Percentiles rank a stretch among this genome's conserved stretches.
phyloP scores from a whole-genome alignment of 768 basidiomycete genomes.

The Mrakia blollopis region DNA sequence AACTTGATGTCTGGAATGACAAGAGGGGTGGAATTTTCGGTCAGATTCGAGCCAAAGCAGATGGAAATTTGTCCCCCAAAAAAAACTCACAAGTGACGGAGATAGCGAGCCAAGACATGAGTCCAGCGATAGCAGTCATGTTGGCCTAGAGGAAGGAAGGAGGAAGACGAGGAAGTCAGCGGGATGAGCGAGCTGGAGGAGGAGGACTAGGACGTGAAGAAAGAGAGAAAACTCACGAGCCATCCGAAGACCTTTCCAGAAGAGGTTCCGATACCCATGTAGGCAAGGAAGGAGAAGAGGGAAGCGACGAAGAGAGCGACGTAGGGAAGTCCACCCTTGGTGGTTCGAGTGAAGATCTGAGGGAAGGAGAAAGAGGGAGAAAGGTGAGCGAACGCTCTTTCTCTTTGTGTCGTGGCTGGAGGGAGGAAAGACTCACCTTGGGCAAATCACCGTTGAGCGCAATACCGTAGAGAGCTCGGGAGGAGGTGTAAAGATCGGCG shows the following conservation, averaged over 20 bases:
- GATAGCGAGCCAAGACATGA: conserved; percentile 79
- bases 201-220: too few relatives aligned
- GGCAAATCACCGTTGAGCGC: conserved; percentile 77
- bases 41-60: too few relatives aligned
- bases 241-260: conserved; percentile 70
- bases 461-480: conserved; percentile 70
- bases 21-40: too few relatives aligned
- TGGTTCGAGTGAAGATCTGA: conserved; percentile 61
- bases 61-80: too few relatives aligned
- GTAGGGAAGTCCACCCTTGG: conserved; percentile 69
- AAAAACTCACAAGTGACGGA: conserved; percentile 53
- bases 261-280: conserved; percentile 34
- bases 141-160: conserved; percentile 45
- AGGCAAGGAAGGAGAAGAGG: conserved; percentile 34
- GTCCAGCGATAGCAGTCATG: conserved; percentile 48
- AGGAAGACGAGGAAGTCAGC: too few relatives aligned
- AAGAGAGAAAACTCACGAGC: conserved; percentile 45
- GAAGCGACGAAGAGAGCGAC: conserved; percentile 65
- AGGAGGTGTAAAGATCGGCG: conserved; percentile 83
- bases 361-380: too few relatives aligned
- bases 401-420: too few relatives aligned
- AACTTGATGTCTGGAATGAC: conserved; percentile 84
- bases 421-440: conserved; percentile 36
- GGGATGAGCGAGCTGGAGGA: too few relatives aligned
- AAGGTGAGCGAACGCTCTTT: too few relatives aligned